Conservation (phyloP, 2,329 filamentous ascomycete species). For the Malbranchea zuffiana region DNA sequence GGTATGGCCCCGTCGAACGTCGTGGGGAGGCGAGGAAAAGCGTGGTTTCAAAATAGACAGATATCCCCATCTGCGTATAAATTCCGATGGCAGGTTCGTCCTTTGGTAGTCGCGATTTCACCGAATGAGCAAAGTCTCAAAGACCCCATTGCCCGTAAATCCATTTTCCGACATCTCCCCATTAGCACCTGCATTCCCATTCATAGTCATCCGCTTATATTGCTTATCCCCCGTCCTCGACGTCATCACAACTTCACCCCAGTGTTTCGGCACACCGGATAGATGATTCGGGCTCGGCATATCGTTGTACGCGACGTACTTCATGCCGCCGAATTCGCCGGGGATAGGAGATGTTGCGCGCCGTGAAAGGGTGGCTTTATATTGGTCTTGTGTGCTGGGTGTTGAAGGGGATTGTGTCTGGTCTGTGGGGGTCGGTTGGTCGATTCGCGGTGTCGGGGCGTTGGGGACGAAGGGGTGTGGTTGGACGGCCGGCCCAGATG, state of each 20-base stretch:
- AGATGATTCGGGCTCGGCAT: constrained; percentile 5
- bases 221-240: constrained; percentile 25
- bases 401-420: constrained; percentile 3
- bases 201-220: constrained; percentile 19
- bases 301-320: constrained; percentile 13
- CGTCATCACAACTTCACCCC: constrained; percentile 36
- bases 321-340: constrained; percentile 14
- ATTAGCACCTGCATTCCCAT: no score
- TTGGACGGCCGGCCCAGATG: constrained; percentile 36
- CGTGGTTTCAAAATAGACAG: no score
- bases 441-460: constrained; percentile 17
- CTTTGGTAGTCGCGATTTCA: no score
- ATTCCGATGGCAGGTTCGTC: no score
- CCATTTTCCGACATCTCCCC: no score
- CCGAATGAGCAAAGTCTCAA: no score
- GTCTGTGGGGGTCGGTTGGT: constrained; percentile 7
- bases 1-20: no score
- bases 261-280: constrained; percentile 30
- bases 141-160: no score
- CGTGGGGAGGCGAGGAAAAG: no score
- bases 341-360: constrained; percentile 10
- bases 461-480: constrained; percentile 33
- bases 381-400: constrained; percentile 11
- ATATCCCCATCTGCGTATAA: no score
- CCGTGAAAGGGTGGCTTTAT: constrained; percentile 7